These are phyloP conservation scores for Venustampulla echinocandica DNA, from an alignment of 495 filamentous ascomycete species.

Conservation along the genomic window DNA sequence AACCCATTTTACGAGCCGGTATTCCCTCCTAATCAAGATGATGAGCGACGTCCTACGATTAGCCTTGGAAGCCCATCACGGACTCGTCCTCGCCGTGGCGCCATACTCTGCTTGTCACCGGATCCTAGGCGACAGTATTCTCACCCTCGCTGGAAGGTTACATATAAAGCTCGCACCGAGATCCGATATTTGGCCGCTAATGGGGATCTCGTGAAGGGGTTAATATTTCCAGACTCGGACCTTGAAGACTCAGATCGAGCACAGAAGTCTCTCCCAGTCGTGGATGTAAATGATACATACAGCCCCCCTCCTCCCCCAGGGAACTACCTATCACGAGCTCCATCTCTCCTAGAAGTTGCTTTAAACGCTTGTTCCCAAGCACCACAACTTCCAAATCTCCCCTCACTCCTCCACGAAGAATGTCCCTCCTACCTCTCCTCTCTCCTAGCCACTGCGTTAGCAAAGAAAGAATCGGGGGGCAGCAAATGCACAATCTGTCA, in stretches of 20 bases:
- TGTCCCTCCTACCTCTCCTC: conserved; percentile 28
- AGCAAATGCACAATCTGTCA: conserved; percentile 53
- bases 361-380: conserved; percentile 18
- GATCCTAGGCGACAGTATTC: conserved; percentile 1
- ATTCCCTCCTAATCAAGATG: not conserved
- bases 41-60: conserved; percentile 23
- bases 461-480: conserved; percentile 41
- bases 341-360: conserved; percentile 24
- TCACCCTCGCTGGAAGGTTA: conserved; percentile 14
- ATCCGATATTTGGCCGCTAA: conserved; percentile 18
- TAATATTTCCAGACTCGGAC: conserved; percentile 23
- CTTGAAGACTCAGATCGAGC: not conserved
- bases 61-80: conserved; percentile 15
- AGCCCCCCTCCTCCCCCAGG: conserved; percentile 7
- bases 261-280: conserved; percentile 4
- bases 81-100: conserved; percentile 1
- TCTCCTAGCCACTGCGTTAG: conserved; percentile 24
- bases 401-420: conserved; percentile 10
- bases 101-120: not conserved
- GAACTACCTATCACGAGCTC: conserved; percentile 13
- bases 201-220: conserved; percentile 16
- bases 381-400: conserved; percentile 15
- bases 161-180: conserved; percentile 17
- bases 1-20: conserved; percentile 39
- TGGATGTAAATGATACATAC: conserved; percentile 2